Conservation (phyloP, 1,284 basidiomycete species). For the Pterulicium gracile region DNA sequence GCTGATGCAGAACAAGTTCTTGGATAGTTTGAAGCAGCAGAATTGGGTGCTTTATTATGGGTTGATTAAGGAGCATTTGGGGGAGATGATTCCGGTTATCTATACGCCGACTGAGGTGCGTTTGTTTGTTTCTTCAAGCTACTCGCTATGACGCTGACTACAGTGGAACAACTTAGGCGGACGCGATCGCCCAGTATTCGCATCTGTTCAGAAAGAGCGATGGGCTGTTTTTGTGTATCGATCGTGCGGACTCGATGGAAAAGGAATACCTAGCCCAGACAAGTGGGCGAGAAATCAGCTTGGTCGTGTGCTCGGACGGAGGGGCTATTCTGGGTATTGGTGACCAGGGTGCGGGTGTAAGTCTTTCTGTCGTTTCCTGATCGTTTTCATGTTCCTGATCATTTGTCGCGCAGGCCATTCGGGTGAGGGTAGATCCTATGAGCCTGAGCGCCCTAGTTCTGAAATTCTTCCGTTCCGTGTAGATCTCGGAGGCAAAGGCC, state of each 20-base stretch:
- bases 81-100: slow-evolving; percentile 67
- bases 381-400: too few species aligned
- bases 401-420: too few species aligned
- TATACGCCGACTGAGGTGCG: slow-evolving; percentile 61
- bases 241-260: slow-evolving; percentile 62
- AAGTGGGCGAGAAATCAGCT: slow-evolving; percentile 48
- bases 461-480: slow-evolving; percentile 5
- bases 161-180: slow-evolving; percentile 28
- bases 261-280: slow-evolving; percentile 62
- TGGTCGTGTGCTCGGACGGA: slow-evolving; percentile 75
- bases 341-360: slow-evolving; percentile 61
- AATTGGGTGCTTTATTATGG: slow-evolving; percentile 71
- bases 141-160: background rate
- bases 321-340: slow-evolving; percentile 80
- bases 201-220: slow-evolving; percentile 71
- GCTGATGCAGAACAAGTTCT: background rate
- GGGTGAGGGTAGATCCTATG: too few species aligned
- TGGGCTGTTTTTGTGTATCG: slow-evolving; percentile 57
- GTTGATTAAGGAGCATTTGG: slow-evolving; percentile 48
- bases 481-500: slow-evolving; percentile 85
- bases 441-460: too few species aligned
- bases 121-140: slow-evolving; percentile 2
- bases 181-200: slow-evolving; percentile 73
- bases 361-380: slow-evolving; percentile 7
- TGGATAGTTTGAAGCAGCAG: slow-evolving; percentile 50